Evolutionary conservation across 257 asterid genomes (phyloP).

Genomic region (Vinca minor): DNA sequence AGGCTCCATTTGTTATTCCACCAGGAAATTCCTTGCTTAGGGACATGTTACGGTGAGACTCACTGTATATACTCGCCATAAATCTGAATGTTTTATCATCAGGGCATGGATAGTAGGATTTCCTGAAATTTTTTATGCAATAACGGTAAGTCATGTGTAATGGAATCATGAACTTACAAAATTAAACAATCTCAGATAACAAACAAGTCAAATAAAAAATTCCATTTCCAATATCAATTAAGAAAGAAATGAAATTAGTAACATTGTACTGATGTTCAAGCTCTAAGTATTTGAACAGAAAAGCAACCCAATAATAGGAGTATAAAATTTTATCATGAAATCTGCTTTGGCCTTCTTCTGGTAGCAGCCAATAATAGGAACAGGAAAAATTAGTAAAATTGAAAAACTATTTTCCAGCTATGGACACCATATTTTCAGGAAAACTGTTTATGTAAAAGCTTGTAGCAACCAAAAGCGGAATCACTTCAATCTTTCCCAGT

Average conservation of each 20-base stretch:
- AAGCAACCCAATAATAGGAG: not conserved
- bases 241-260: not conserved
- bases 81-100: constrained; percentile 74
- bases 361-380: not conserved
- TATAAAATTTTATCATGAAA: not conserved
- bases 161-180: not conserved
- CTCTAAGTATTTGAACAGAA: not conserved
- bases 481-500: no score
- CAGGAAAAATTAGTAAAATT: not conserved
- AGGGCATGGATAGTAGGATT: constrained; percentile 67
- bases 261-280: not conserved
- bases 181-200: not conserved
- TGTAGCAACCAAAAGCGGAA: no score
- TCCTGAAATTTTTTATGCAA: constrained; percentile 37
- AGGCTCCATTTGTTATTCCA: constrained; percentile 91
- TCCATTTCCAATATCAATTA: not conserved
- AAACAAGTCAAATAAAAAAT: not conserved
- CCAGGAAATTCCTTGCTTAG: constrained; percentile 77
- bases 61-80: constrained; percentile 76
- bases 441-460: not conserved
- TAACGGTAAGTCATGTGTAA: not conserved
- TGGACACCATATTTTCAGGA: not conserved
- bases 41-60: constrained; percentile 87
- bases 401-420: not conserved
- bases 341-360: not conserved